A percentile compares a stretch with the other conserved stretches of the same genome.
Evolutionary conservation across 2,329 filamentous ascomycete genomes (phyloP).

Genomic region (Huntiella abstrusa): DNA sequence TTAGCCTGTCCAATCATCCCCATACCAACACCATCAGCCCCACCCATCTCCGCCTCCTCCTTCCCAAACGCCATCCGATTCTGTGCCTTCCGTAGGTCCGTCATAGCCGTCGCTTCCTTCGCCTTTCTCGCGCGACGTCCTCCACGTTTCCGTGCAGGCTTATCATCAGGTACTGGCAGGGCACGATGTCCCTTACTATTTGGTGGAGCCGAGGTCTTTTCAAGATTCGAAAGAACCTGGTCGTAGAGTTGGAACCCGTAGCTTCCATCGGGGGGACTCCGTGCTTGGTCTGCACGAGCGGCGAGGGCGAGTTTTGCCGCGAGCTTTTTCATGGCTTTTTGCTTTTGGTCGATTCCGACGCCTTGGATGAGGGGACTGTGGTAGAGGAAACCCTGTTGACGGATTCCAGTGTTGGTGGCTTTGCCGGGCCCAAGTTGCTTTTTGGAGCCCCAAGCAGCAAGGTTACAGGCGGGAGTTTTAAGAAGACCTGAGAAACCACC

Average conservation of each 20-base stretch:
- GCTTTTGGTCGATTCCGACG: conserved; percentile 72
- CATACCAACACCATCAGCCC: conserved; percentile 69
- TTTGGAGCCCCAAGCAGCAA: conserved; percentile 78
- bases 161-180: conserved; percentile 84
- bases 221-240: conserved; percentile 66
- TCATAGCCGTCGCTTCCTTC: conserved; percentile 95
- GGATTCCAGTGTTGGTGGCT: conserved; percentile 77
- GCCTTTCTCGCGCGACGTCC: conserved; percentile 78
- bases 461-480: conserved; percentile 84
- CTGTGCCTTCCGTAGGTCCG: conserved; percentile 84
- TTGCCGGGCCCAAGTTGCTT: conserved; percentile 59
- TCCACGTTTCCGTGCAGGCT: conserved; percentile 80
- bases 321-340: conserved; percentile 87
- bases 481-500: conserved; percentile 76
- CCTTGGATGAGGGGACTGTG: conserved; percentile 75
- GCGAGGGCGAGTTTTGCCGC: conserved; percentile 88
- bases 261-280: conserved; percentile 62
- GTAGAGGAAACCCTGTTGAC: conserved; percentile 86
- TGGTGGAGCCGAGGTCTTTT: conserved; percentile 82
- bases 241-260: conserved; percentile 67
- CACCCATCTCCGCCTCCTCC: conserved; percentile 85
- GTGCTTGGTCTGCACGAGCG: conserved; percentile 72
- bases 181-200: conserved; percentile 77
- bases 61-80: conserved; percentile 93
- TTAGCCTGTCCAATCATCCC: conserved; percentile 88